phyloP scores from a whole-genome alignment of 176 grass and related monocot genomes.

The Phyllostachys edulis region DNA sequence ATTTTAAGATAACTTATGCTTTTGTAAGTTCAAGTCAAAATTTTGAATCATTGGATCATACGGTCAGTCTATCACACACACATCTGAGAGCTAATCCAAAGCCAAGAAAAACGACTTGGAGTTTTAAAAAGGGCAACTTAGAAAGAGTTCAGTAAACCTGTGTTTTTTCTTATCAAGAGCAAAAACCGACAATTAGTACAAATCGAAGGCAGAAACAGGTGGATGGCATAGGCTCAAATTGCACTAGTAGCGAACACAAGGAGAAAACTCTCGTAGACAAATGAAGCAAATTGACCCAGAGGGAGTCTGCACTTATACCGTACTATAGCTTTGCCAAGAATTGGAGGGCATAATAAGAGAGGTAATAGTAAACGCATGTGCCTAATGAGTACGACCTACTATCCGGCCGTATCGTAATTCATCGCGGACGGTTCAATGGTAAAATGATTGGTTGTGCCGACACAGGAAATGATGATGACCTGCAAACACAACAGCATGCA shows the following conservation, averaged over 20 bases:
- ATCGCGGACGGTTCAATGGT: constrained; percentile 19
- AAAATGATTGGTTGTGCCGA: constrained; percentile 33
- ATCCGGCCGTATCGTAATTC: neutral
- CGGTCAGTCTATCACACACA: too few relatives aligned
- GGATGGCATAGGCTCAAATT: neutral
- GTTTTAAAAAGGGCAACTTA: too few relatives aligned
- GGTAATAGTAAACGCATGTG: neutral
- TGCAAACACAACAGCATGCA: neutral
- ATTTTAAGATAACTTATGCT: too few relatives aligned
- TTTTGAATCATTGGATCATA: too few relatives aligned
- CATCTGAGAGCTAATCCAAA: too few relatives aligned
- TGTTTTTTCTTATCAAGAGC: neutral
- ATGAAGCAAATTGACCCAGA: too few relatives aligned
- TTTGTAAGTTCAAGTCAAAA: too few relatives aligned
- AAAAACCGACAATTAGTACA: neutral
- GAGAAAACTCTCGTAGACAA: neutral
- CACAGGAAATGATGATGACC: neutral
- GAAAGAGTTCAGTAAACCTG: too few relatives aligned
- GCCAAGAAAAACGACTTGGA: too few relatives aligned
- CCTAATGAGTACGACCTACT: neutral
- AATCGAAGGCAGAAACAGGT: neutral
- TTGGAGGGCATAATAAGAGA: neutral
- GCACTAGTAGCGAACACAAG: neutral
- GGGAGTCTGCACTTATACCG: neutral
- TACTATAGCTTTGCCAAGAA: neutral